Conservation (phyloP, 768 basidiomycete species). For the Boletus pseudopeckii region DNA sequence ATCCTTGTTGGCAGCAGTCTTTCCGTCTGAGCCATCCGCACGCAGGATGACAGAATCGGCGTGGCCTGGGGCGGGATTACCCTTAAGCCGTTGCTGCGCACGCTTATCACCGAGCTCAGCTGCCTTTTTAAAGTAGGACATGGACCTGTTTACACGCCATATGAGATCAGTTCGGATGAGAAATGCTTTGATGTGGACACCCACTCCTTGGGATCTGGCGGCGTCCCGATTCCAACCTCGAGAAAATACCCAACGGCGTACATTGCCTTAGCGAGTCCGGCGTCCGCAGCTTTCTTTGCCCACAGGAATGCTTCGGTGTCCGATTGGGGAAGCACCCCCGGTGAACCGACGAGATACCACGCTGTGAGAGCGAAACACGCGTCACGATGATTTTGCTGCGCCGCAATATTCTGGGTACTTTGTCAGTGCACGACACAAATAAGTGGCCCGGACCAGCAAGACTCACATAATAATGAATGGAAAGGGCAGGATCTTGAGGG, state of each 20-base stretch:
- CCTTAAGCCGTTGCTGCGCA: conserved; percentile 77
- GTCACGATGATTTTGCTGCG: conserved; percentile 94
- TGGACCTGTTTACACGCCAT: conserved; percentile 46
- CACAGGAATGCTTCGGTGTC: conserved; percentile 98
- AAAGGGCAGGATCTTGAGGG: conserved; percentile 93
- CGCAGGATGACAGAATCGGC: conserved; percentile 61
- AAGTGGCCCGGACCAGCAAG: neutral
- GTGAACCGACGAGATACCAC: conserved; percentile 98
- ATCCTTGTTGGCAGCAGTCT: conserved; percentile 63
- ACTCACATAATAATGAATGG: conserved; percentile 97
- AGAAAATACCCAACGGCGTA: conserved; percentile 98
- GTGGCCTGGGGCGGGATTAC: conserved; percentile 56
- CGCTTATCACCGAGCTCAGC: conserved; percentile 93
- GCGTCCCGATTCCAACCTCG: conserved; percentile 89
- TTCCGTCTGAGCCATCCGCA: conserved; percentile 45
- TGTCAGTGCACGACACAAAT: conserved; percentile 13
- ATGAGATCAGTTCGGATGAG: neutral
- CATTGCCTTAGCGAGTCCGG: conserved; percentile 90
- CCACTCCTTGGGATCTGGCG: conserved; percentile 62
- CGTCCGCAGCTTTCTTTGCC: conserved; percentile 94
- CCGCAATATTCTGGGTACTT: conserved; percentile 83
- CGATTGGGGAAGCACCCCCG: conserved; percentile 95
- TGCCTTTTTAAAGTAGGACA: conserved; percentile 83
- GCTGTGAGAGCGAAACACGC: conserved; percentile 98
- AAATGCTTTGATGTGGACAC: conserved; percentile 28